phyloP scores from a whole-genome alignment of 345 rosid species.

The Euphorbia peplus region DNA sequence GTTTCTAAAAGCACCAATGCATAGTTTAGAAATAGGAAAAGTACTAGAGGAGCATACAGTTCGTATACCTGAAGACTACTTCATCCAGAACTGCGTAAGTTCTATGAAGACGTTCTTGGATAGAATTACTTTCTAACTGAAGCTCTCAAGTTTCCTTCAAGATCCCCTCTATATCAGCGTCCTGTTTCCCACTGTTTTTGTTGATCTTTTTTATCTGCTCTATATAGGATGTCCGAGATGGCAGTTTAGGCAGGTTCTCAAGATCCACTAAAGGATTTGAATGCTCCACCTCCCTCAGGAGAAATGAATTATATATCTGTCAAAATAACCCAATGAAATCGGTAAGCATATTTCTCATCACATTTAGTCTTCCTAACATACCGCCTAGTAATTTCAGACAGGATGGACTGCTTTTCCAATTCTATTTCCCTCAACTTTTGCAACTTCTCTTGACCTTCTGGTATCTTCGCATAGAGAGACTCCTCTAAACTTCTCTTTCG shows the following conservation, averaged over 20 bases:
- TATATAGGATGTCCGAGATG: conserved; percentile 56
- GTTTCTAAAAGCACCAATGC: background rate
- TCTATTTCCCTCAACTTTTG: conserved; percentile 54
- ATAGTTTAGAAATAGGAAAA: background rate
- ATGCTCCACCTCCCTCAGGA: conserved; percentile 57
- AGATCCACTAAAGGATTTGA: conserved; percentile 43
- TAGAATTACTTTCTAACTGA: conserved; percentile 79
- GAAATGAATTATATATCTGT: background rate
- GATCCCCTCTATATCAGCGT: conserved; percentile 68
- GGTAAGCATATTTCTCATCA: background rate
- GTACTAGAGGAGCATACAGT: background rate
- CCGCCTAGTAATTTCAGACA: conserved; percentile 60
- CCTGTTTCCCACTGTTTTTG: conserved; percentile 76
- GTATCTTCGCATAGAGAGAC: conserved; percentile 45
- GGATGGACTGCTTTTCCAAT: conserved; percentile 42
- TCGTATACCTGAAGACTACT: conserved; percentile 63
- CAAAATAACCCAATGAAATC: conserved; percentile 1
- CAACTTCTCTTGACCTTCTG: conserved; percentile 52
- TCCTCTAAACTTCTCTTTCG: conserved; percentile 58
- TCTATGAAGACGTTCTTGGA: conserved; percentile 81
- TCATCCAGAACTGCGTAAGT: conserved; percentile 79
- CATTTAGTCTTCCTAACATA: conserved; percentile 17
- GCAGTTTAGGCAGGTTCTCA: conserved; percentile 48
- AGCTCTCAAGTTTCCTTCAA: conserved; percentile 74
- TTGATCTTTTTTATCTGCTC: conserved; percentile 75